A percentile compares a stretch with the other conserved stretches of the same genome.
phyloP scores from a whole-genome alignment of 179 eudicot genomes.

The Spergularia azorica region DNA sequence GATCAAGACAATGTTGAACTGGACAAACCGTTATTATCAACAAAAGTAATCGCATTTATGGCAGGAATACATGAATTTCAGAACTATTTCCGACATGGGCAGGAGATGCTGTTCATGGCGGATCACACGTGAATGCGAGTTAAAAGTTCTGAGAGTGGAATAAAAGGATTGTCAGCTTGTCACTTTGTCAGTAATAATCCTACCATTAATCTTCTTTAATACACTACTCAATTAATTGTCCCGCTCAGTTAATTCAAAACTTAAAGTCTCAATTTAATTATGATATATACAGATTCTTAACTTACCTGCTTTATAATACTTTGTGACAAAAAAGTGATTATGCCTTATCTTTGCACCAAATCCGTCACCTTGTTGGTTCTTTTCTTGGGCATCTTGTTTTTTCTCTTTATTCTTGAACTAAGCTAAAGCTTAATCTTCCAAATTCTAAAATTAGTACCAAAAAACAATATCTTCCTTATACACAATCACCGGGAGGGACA shows the following conservation, averaged over 20 bases:
- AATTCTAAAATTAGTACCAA: too few species aligned
- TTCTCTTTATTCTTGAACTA: too few species aligned
- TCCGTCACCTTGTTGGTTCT: too few species aligned
- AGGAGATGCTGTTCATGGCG: background rate
- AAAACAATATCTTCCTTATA: too few species aligned
- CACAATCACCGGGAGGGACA: too few species aligned
- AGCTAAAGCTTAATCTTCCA: too few species aligned
- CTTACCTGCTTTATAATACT: background rate
- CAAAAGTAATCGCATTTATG: background rate
- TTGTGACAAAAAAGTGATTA: background rate
- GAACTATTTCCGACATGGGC: background rate
- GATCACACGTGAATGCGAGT: background rate
- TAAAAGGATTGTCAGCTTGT: background rate
- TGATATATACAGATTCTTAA: background rate
- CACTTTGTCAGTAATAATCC: background rate
- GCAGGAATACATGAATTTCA: background rate
- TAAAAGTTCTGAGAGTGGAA: background rate
- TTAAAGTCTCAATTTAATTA: constrained; percentile 17
- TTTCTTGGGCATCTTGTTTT: background rate
- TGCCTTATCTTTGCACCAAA: background rate
- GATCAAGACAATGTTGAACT: too few species aligned
- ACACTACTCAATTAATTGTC: background rate
- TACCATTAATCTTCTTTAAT: background rate
- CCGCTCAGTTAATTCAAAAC: constrained; percentile 19
- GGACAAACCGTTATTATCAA: too few species aligned